Evolutionary conservation across 345 rosid genomes (phyloP), one percentile per base, ranked within the genome.

Genomic region (Syzygium grande): DNA sequence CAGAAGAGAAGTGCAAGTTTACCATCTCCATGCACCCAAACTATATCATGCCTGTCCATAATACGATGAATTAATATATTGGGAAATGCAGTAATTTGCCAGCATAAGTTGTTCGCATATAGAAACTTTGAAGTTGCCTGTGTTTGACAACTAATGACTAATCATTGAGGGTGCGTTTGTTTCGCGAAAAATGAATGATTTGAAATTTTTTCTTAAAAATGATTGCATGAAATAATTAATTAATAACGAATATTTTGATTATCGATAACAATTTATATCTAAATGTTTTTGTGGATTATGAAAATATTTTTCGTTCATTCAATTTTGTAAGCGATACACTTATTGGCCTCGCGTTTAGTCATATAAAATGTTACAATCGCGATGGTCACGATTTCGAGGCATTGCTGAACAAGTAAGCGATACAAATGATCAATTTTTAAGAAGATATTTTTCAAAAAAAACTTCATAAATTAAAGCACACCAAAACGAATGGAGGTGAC

Each of bases 401-500:
- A 41, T 41, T 41, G 43, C 43, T n/a, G n/a, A n/a, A n/a, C n/a
- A n/a, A 41, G 0, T 27, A 27, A n/a, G 1, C 0, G 0, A 61
- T 12, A 61, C 8, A 61, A 61, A 2, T 27, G 1, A 13, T 1
- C n/a, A n/a, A 5, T 13, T n/a, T 61, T n/a, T n/a, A 2, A 0
- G 6, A 61, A 61, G 0, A n/a, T 27, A n/a, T 5, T 61, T 61
- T 61, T 6, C n/a, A 5, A 5, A 61, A 0, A 3, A 11, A 34
- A n/a, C n/a, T n/a, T n/a, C 11, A 1, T 68, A 68, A 30, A 30
- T 30, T 16, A 30, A 30, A 9, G 80, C 80, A 34, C 80, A 17
- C 13, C 25, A 73, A 73, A 34, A 30, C 17, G 78, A 65, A 30
- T 34, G 78, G 78, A 1, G 43, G 11, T 4, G 78, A 30, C 11